Percentiles rank a stretch among this genome's conserved stretches.
Evolutionary conservation across 2,329 filamentous ascomycete genomes (phyloP).

Genomic region (Orbilia blumenaviensis): DNA sequence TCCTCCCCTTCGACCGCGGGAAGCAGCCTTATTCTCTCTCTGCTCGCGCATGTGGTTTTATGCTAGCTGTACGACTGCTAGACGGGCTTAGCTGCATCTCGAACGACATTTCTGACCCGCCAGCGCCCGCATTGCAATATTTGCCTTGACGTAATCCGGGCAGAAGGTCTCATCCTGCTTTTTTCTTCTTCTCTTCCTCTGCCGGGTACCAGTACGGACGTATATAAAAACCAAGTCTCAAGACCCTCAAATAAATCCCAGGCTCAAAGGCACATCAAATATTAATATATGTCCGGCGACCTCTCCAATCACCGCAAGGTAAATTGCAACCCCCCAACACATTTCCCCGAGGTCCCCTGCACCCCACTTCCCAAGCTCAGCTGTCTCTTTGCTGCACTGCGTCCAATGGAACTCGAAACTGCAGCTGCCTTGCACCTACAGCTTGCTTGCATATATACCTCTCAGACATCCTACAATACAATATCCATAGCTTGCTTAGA

Average conservation of each 20-base stretch:
- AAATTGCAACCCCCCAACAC: slow-evolving; percentile 53
- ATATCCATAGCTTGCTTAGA: background rate
- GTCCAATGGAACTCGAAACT: slow-evolving; percentile 6
- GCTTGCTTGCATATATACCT: slow-evolving; percentile 40
- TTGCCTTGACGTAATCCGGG: slow-evolving; percentile 20
- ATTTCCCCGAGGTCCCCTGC: slow-evolving; percentile 31
- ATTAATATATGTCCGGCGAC: slow-evolving; percentile 30
- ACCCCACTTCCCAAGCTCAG: slow-evolving; percentile 30
- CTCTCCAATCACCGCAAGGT: slow-evolving; percentile 40
- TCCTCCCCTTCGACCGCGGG: slow-evolving; percentile 24
- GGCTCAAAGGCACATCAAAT: background rate
- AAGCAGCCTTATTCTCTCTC: slow-evolving; percentile 14
- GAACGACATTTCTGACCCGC: background rate
- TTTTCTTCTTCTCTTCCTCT: background rate
- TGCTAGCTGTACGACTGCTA: slow-evolving; percentile 13
- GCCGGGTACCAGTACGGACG: background rate
- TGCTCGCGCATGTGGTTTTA: slow-evolving; percentile 7
- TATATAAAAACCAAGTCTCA: slow-evolving; percentile 1
- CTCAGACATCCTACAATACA: background rate
- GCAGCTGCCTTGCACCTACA: slow-evolving; percentile 36
- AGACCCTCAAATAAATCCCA: background rate
- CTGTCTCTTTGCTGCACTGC: too few relatives aligned
- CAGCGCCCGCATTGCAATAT: background rate
- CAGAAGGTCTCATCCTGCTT: background rate
- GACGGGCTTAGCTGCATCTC: background rate